Evolutionary conservation across 2,329 filamentous ascomycete genomes (phyloP), one percentile per base, ranked within the genome.

Genomic region (Emydomyces testavorans): DNA sequence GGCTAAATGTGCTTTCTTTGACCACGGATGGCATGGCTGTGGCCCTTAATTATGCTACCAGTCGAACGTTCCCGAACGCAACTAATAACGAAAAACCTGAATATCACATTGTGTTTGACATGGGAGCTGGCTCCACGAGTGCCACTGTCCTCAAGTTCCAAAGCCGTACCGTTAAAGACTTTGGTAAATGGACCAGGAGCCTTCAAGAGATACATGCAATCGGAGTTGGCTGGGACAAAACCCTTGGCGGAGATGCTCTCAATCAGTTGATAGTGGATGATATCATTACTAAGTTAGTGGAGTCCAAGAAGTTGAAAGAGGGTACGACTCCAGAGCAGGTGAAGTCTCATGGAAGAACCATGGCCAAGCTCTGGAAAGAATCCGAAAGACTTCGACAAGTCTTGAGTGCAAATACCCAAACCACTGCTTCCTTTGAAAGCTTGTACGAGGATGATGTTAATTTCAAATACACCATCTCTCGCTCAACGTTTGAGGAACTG

Each of bases 181-280:
- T 90, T 48, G 89, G 88, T 55, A 88, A 85, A 65, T 90, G 79
- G 72, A 96, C 95, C 74, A 96, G 96, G 77, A 95, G 88, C 1
- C 71, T 98, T 26, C 92, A 96, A 63, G 92, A 98, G 64, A 83
- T 96, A n/a, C 79, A 87, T 52, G 85, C 94, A 31, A 58, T 95
- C 37, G 89, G 90, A 50, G 77, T 77, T 56, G 87, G 86, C 52
- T 98, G 86, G 85, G 92, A 98, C 61, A 79, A 79, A 59, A 85
- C 83, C 2, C 80, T 98, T 15, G 92, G 92, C 50, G 92, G 92
- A 48, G 90, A 98, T 62, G 74, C 82, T 28, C 74, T 98, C 52
- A 98, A 95, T 65, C 78, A 83, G 50, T 72, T 94, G 52, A 87
- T 98, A 56, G 75, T 94, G 42, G 80, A 94, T 55, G 83, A 96